Evolutionary conservation across 2,329 filamentous ascomycete genomes (phyloP).

Genomic region (Oidium heveae): DNA sequence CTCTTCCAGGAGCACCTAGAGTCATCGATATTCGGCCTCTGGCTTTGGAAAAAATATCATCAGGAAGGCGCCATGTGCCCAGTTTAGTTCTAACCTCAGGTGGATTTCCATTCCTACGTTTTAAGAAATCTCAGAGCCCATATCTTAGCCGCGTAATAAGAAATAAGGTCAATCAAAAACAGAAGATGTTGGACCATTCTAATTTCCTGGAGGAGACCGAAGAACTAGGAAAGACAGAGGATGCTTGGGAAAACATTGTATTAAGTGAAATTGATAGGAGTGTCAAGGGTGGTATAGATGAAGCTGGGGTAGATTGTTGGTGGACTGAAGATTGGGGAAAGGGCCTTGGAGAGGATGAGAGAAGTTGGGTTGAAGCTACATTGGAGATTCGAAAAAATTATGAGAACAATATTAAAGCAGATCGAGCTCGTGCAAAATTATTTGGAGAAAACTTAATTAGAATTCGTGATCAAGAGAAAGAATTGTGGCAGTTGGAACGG

Average conservation of each 20-base stretch:
- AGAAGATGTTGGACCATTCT: constrained; percentile 17
- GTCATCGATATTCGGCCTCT: constrained; percentile 25
- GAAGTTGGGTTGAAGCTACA: background rate
- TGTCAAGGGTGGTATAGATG: constrained; percentile 3
- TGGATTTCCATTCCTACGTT: constrained; percentile 36
- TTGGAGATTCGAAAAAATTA: background rate
- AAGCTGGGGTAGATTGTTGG: constrained; percentile 7
- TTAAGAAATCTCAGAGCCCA: constrained; percentile 37
- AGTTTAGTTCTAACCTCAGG: constrained; percentile 24
- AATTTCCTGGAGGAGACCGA: constrained; percentile 15
- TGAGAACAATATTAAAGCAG: background rate
- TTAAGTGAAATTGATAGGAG: constrained; percentile 7
- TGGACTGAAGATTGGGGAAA: constrained; percentile 3
- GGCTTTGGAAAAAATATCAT: constrained; percentile 21
- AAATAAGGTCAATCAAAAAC: constrained; percentile 22
- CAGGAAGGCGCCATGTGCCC: constrained; percentile 30
- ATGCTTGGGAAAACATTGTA: constrained; percentile 19
- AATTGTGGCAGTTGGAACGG: constrained; percentile 15
- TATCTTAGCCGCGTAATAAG: constrained; percentile 31
- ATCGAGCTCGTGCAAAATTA: constrained; percentile 1
- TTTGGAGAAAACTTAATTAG: constrained; percentile 18
- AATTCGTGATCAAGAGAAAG: constrained; percentile 22
- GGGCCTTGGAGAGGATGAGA: background rate
- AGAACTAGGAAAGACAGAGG: constrained; percentile 18
- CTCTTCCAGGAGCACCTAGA: constrained; percentile 16